Evolutionary conservation across 768 basidiomycete genomes (phyloP), one percentile per base, ranked within the genome.

Genomic region (Zangia roseola): DNA sequence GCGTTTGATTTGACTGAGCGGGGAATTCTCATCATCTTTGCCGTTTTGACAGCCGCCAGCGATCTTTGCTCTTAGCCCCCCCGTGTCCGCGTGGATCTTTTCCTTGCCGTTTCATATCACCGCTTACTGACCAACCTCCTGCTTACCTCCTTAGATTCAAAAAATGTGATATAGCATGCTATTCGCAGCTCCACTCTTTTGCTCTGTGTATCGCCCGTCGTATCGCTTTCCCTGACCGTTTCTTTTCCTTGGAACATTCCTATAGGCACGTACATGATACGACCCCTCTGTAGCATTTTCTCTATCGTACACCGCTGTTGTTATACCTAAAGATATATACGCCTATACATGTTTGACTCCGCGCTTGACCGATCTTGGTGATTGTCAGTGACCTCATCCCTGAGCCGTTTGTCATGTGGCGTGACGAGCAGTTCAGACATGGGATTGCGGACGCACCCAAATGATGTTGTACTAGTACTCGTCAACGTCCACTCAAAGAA

Each of bases 1-100:
- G 56, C 47, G 45, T 45, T 24, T 52, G 46, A 52, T 24, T 38
- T 53, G 34, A 59, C 44, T 35, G 31, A 16, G 26, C 55, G 17
- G 42, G 31, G 14, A 2, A 31, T 49, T 52, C 40, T 4, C 49
- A 47, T 55, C 23, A 26, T 28, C 21, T 47, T 36, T 44, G 59
- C 6, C 5, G 9, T 10, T 24, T 41, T 44, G 14, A 31, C 14
- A 31, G 31, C 31, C 14, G 7, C 14, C 14, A 14, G 3, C 31
- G 16, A 31, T 6, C 7, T 14, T 31, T 6, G 31, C 14, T 31
- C 5, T 16, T 6, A 7, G 14, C 31, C 14, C 14, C 31, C 1
- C 6, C 7, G 28, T 31, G 31, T 16, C 14, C 40, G 19, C 44
- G 35, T 49, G 47, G 54, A 59, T 56, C 17, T 31, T 44, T 25